Percentiles rank a stretch among this genome's conserved stretches.
These are phyloP conservation scores for Penicillium longicatenatum DNA, from an alignment of 495 filamentous ascomycete species.

Conservation along the genomic window DNA sequence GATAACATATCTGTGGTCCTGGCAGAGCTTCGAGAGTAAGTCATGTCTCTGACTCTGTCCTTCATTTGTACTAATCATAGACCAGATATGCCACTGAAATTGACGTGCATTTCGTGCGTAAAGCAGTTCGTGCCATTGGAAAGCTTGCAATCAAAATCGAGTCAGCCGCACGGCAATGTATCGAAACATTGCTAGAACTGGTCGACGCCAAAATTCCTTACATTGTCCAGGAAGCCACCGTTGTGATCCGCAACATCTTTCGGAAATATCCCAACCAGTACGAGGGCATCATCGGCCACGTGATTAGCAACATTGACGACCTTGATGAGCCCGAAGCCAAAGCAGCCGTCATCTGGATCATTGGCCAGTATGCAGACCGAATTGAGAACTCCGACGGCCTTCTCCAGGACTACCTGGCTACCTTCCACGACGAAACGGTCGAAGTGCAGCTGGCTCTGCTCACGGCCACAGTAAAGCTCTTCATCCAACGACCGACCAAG, in stretches of 20 bases:
- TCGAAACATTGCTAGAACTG: slow-evolving; percentile 87
- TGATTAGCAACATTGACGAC: slow-evolving; percentile 95
- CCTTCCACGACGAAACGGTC: slow-evolving; percentile 89
- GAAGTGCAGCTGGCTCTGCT: slow-evolving; percentile 95
- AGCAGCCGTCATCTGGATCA: slow-evolving; percentile 99
- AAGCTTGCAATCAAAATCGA: slow-evolving; percentile 99
- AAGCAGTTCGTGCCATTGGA: slow-evolving; percentile 95
- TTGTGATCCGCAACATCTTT: slow-evolving; percentile 99
- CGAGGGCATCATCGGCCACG: slow-evolving; percentile 91
- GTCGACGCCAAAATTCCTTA: slow-evolving; percentile 99
- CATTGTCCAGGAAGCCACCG: slow-evolving; percentile 99
- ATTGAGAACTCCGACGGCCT: slow-evolving; percentile 95
- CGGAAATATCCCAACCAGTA: slow-evolving; percentile 98
- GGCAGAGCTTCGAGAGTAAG: slow-evolving; percentile 88
- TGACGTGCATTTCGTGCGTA: slow-evolving; percentile 97
- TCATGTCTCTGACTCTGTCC: background rate
- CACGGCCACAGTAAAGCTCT: slow-evolving; percentile 96
- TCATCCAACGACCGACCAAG: slow-evolving; percentile 95
- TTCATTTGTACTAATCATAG: slow-evolving; percentile 6
- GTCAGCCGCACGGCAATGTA: slow-evolving; percentile 85
- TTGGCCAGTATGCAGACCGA: slow-evolving; percentile 94
- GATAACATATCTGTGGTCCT: slow-evolving; percentile 95
- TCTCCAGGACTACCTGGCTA: slow-evolving; percentile 91
- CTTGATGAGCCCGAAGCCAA: slow-evolving; percentile 99
- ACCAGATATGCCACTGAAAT: slow-evolving; percentile 90